These are phyloP conservation scores for Achaetomiella virescens DNA, from an alignment of 495 filamentous ascomycete genomes.

Conservation along the genomic window DNA sequence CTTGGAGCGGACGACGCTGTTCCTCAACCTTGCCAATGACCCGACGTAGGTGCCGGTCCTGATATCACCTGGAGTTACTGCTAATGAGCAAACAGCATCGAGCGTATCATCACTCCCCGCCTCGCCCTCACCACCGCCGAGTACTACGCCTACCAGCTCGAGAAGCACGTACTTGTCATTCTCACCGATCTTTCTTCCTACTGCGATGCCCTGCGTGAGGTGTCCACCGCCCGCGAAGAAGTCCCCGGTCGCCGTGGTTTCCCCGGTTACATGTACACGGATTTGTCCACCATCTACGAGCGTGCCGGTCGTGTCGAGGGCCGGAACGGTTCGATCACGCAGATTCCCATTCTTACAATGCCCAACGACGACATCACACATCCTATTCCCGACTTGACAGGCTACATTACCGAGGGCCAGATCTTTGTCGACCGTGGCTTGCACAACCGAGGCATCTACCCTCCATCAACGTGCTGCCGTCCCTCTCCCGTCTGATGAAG, in stretches of 20 bases:
- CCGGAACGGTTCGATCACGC: constrained; percentile 96
- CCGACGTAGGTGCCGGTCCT: constrained; percentile 66
- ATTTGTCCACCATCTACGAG: constrained; percentile 99
- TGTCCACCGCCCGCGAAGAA: constrained; percentile 97
- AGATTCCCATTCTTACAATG: constrained; percentile 99
- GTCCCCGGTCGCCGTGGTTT: constrained; percentile 99
- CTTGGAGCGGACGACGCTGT: constrained; percentile 93
- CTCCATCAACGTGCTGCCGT: constrained; percentile 99
- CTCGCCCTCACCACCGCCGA: constrained; percentile 97
- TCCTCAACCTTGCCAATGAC: constrained; percentile 98
- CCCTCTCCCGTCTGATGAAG: constrained; percentile 99
- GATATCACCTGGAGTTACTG: constrained; percentile 3
- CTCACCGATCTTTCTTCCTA: constrained; percentile 97
- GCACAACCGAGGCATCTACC: constrained; percentile 93
- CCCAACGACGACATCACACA: constrained; percentile 99
- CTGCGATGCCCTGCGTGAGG: constrained; percentile 97
- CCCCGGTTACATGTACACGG: constrained; percentile 99
- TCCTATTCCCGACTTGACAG: constrained; percentile 96
- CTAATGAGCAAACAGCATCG: constrained; percentile 59
- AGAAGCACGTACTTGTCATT: constrained; percentile 99
- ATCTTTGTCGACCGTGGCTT: constrained; percentile 96
- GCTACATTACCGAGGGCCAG: constrained; percentile 98
- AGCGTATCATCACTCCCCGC: constrained; percentile 99
- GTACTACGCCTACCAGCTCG: constrained; percentile 99
- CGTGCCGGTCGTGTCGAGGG: constrained; percentile 97